These are phyloP conservation scores for Suillus tomentosus DNA, from an alignment of 768 basidiomycete species.

Conservation along the genomic window DNA sequence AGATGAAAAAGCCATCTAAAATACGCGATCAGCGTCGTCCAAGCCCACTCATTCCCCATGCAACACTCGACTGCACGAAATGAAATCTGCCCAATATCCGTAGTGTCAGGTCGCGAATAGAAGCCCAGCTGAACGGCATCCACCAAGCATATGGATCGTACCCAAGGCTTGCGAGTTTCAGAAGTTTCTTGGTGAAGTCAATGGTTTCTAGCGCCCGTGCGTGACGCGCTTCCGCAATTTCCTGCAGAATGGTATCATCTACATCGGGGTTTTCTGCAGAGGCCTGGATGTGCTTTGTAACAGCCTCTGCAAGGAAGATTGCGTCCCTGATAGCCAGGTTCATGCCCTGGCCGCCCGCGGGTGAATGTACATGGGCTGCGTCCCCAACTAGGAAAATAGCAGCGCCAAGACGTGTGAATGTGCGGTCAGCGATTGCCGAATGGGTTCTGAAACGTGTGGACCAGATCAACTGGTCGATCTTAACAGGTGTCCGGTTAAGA, in stretches of 20 bases:
- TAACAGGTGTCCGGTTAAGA: constrained; percentile 26
- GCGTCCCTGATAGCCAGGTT: constrained; percentile 61
- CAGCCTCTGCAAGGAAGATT: constrained; percentile 44
- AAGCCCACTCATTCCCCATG: constrained; percentile 31
- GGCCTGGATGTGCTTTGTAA: constrained; percentile 38
- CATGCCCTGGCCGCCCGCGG: constrained; percentile 59
- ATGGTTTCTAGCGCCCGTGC: constrained; percentile 45
- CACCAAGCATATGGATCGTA: constrained; percentile 24
- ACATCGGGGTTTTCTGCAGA: constrained; percentile 13
- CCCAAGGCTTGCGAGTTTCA: constrained; percentile 26
- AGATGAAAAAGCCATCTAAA: not conserved
- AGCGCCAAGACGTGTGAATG: constrained; percentile 31
- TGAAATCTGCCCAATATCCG: constrained; percentile 23
- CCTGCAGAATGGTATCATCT: constrained; percentile 34
- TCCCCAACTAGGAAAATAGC: constrained; percentile 35
- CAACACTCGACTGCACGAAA: constrained; percentile 20
- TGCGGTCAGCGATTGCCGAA: constrained; percentile 41
- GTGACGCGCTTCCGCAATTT: constrained; percentile 39
- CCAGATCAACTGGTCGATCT: constrained; percentile 39
- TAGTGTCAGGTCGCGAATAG: constrained; percentile 30
- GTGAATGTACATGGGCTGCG: constrained; percentile 56
- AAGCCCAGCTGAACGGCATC: constrained; percentile 28
- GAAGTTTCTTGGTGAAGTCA: constrained; percentile 39
- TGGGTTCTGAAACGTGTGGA: constrained; percentile 45
- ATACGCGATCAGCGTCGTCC: constrained; percentile 21